Percentiles rank a stretch among this genome's conserved stretches.
phyloP scores from a whole-genome alignment of 2,329 filamentous ascomycete species.

The Dactylella cylindrospora region DNA sequence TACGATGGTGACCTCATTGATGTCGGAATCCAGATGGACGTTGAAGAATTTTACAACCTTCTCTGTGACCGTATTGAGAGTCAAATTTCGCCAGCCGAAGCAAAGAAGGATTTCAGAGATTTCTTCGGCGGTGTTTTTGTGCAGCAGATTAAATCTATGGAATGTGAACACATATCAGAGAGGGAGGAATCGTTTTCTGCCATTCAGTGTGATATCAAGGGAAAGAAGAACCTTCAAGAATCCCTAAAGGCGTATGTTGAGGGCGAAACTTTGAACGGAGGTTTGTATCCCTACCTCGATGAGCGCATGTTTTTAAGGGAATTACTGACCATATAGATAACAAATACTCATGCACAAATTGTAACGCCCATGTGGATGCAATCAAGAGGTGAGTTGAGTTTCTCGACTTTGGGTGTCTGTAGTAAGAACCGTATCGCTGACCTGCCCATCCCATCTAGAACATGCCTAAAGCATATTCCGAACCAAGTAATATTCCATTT shows the following conservation, averaged over 20 bases:
- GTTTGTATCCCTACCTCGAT: conserved; percentile 51
- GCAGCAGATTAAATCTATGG: conserved; percentile 92
- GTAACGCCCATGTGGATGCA: conserved; percentile 84
- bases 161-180: conserved; percentile 92
- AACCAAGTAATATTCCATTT: conserved; percentile 95
- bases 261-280: conserved; percentile 92
- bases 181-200: conserved; percentile 87
- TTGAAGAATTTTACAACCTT: conserved; percentile 95
- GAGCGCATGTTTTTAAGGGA: not conserved
- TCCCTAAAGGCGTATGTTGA: conserved; percentile 94
- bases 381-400: conserved; percentile 68
- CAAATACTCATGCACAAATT: conserved; percentile 94
- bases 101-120: conserved; percentile 71
- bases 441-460: conserved; percentile 56
- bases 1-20: conserved; percentile 83
- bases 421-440: too few relatives aligned
- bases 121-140: conserved; percentile 92
- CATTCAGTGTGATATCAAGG: conserved; percentile 94
- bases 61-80: conserved; percentile 89
- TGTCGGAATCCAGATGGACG: conserved; percentile 90
- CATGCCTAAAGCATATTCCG: conserved; percentile 87
- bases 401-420: conserved; percentile 13
- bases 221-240: conserved; percentile 78
- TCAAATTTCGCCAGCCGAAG: conserved; percentile 68
- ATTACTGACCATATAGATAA: conserved; percentile 64